Percentiles rank a stretch among this genome's conserved stretches.
Evolutionary conservation across 495 filamentous ascomycete species (phyloP).

Genomic region (Penicillium cosmopolitanum): DNA sequence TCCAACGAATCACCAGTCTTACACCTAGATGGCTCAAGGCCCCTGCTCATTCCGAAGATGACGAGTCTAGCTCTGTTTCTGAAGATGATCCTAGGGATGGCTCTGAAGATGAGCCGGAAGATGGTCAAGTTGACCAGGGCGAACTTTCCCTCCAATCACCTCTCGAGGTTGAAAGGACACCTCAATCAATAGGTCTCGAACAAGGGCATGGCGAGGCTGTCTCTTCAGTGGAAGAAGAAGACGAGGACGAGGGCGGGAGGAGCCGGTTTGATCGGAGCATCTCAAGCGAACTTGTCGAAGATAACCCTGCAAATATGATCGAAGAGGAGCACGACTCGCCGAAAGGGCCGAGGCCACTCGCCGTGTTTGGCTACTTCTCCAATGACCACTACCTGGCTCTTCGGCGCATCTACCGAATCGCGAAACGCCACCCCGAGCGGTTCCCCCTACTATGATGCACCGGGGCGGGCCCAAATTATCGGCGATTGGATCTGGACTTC

Average conservation of each 20-base stretch:
- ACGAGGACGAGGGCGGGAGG: slow-evolving; percentile 3
- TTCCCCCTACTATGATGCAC: slow-evolving; percentile 44
- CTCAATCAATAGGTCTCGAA: neutral
- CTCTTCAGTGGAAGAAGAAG: slow-evolving; percentile 8
- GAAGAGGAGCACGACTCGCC: slow-evolving; percentile 18
- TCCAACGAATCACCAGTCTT: slow-evolving; percentile 41
- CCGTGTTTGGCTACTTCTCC: slow-evolving; percentile 49
- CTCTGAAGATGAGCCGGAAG: slow-evolving; percentile 1
- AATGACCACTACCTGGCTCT: slow-evolving; percentile 47
- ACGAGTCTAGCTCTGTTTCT: slow-evolving; percentile 20
- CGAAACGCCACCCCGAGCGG: slow-evolving; percentile 42
- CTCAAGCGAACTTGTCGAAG: slow-evolving; percentile 10
- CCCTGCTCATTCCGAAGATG: slow-evolving; percentile 26
- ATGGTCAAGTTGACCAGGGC: slow-evolving; percentile 28
- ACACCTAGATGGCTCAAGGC: slow-evolving; percentile 49
- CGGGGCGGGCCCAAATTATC: slow-evolving; percentile 44
- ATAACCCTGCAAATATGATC: slow-evolving; percentile 12
- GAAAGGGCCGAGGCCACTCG: slow-evolving; percentile 29
- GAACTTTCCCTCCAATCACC: slow-evolving; percentile 18
- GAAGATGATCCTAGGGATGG: slow-evolving; percentile 25
- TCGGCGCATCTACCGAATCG: slow-evolving; percentile 45
- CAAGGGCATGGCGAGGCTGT: neutral
- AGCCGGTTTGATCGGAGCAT: slow-evolving; percentile 12
- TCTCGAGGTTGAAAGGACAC: neutral
- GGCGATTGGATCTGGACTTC: slow-evolving; percentile 54